phyloP scores from a whole-genome alignment of 306 rosid species.

The Mucuna pruriens region DNA sequence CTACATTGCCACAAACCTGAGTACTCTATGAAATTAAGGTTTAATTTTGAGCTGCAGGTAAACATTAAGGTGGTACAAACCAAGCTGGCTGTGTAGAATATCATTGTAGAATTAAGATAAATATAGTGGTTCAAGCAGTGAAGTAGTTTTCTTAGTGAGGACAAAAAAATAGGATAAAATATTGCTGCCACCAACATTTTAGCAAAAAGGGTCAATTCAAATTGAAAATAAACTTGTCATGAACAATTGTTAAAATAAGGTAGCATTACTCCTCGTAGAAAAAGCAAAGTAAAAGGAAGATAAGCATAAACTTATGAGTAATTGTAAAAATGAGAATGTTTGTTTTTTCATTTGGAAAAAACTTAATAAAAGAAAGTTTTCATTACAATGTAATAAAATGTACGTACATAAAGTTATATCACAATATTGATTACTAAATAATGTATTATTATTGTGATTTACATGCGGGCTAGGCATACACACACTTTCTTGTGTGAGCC shows the following conservation, averaged over 20 bases:
- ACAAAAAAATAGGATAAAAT: background rate
- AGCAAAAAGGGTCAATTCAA: background rate
- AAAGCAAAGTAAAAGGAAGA: background rate
- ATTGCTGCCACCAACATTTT: background rate
- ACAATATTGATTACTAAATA: constrained; percentile 24
- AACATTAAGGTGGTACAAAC: background rate
- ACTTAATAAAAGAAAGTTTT: background rate
- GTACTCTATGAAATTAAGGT: constrained; percentile 6
- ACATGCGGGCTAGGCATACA: constrained; percentile 22
- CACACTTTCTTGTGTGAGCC: constrained; percentile 30
- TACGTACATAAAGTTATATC: background rate
- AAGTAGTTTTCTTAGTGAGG: background rate
- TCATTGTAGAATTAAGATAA: background rate
- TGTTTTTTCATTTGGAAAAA: background rate
- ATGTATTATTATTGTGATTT: constrained; percentile 27
- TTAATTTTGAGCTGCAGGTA: constrained; percentile 33
- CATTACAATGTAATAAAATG: background rate
- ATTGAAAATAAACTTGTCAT: background rate
- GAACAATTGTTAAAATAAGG: background rate
- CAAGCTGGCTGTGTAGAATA: background rate
- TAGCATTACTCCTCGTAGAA: background rate
- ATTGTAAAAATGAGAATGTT: background rate
- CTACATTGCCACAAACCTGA: background rate
- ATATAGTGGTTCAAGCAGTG: background rate
- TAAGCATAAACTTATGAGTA: background rate